A percentile compares a stretch with the other conserved stretches of the same genome.
phyloP scores from a whole-genome alignment of 495 filamentous ascomycete species.

The Neurospora sp. region DNA sequence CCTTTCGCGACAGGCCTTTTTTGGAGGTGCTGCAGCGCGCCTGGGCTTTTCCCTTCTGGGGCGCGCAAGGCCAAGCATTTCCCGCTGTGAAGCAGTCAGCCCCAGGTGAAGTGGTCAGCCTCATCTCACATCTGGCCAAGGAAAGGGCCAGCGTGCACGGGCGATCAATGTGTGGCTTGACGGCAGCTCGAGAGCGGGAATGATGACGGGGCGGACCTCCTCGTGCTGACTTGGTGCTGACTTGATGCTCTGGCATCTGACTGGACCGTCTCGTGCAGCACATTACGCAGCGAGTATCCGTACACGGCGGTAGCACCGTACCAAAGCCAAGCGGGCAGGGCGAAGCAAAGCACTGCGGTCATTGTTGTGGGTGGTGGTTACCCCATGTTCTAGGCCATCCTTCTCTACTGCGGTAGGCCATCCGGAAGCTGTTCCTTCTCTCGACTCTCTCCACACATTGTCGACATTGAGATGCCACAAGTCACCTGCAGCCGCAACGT shows the following conservation, averaged over 20 bases:
- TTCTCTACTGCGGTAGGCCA: not conserved
- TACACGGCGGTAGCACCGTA: not conserved
- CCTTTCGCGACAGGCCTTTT: constrained; percentile 6
- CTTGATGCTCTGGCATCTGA: not conserved
- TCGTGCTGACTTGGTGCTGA: not conserved
- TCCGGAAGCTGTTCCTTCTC: not conserved
- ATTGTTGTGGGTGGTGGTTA: not conserved
- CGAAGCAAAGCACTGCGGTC: not conserved
- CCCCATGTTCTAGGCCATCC: not conserved
- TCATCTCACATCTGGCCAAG: not conserved
- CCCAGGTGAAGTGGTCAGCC: not conserved
- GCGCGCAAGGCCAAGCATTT: not conserved
- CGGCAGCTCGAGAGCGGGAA: not conserved
- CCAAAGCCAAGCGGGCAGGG: not conserved
- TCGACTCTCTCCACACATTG: not conserved
- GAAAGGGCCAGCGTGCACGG: not conserved
- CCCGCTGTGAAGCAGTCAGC: not conserved
- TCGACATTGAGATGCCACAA: not conserved
- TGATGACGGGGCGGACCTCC: not conserved
- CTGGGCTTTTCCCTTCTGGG: constrained; percentile 2
- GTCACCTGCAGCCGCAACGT: not conserved
- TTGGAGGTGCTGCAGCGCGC: constrained; percentile 17
- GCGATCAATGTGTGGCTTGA: not conserved
- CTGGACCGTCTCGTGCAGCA: not conserved
- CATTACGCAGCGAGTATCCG: not conserved